Percentiles rank a stretch among this genome's conserved stretches.
These are phyloP conservation scores for Dioscorea alata DNA, from an alignment of 106 monocot species.

Conservation along the genomic window DNA sequence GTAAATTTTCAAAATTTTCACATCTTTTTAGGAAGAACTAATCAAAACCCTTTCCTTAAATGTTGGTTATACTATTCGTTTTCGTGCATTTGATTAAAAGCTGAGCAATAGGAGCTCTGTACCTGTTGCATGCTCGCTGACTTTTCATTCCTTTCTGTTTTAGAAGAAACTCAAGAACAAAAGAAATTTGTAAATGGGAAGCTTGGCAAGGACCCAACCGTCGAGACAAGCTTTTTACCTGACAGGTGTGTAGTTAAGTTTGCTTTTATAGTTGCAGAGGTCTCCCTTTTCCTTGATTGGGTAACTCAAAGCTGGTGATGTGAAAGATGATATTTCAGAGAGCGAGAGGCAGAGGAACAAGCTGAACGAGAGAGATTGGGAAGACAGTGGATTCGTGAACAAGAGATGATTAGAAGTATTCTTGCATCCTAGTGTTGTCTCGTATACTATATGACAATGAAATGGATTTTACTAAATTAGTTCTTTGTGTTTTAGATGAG, in stretches of 20 bases:
- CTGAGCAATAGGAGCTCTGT: too few relatives aligned
- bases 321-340: constrained; percentile 80
- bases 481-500: constrained; percentile 58
- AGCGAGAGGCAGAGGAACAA: constrained; percentile 99
- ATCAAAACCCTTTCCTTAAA: too few relatives aligned
- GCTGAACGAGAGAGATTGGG: constrained; percentile 83
- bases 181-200: constrained; percentile 54
- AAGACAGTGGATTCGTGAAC: constrained; percentile 84
- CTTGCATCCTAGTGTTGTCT: background rate
- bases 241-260: constrained; percentile 61
- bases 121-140: background rate
- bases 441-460: background rate
- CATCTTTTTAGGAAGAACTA: too few relatives aligned
- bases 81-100: too few relatives aligned
- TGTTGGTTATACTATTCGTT: too few relatives aligned
- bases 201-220: constrained; percentile 90
- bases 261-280: background rate
- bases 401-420: constrained; percentile 84
- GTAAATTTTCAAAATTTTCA: too few relatives aligned
- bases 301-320: constrained; percentile 32
- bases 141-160: background rate
- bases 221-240: constrained; percentile 97
- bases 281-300: constrained; percentile 12
- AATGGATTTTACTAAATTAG: constrained; percentile 8
- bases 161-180: constrained; percentile 29